Evolutionary conservation across 805 yeast species (phyloP), one percentile per base, ranked within the genome.

Genomic region (Teunomyces cretensis): DNA sequence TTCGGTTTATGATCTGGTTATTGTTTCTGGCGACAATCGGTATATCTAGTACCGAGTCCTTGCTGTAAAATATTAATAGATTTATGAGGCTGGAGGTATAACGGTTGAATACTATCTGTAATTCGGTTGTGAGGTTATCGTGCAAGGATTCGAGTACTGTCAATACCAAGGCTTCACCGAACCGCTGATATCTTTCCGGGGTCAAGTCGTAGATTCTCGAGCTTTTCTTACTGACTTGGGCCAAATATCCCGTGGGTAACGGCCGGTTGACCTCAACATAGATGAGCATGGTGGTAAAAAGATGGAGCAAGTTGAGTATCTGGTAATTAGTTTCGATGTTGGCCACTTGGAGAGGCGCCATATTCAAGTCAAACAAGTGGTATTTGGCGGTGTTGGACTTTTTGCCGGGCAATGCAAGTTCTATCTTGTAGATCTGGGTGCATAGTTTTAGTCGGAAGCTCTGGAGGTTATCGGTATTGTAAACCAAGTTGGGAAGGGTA

Each of bases 161-260:
- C n/a, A 43, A 16, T 19, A 46, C 30, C 1, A 49, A 31, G 5
- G 50, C 52, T 39, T 61, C 60, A 2, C 65, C 63, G 16, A 62
- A 40, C 2, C 49, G 37, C 12, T 31, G 30, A 41, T 60, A 62
- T 16, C 49, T 22, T 1, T 33, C 9, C 2, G 32, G 30, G 3
- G 41, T 49, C 26, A 59, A 35, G 26, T 52, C 41, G 45, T 52
- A 56, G n/a, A 61, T 43, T 32, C 65, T 36, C 2, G 49, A 30
- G 41, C 56, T 53, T 36, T 49, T 45, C 30, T 55, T 54, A 11
- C 55, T 33, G 19, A 49, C 16, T 11, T 46, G 47, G 28, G 40
- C 39, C 31, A 53, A 9, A 26, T 45, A 41, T 9, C 22, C 30
- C 2, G 33, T 19, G n/a, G 58, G 56, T 15, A 55, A 30, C 13